Conservation (phyloP, 1,284 basidiomycete genomes). For the Meripilus lineatus region DNA sequence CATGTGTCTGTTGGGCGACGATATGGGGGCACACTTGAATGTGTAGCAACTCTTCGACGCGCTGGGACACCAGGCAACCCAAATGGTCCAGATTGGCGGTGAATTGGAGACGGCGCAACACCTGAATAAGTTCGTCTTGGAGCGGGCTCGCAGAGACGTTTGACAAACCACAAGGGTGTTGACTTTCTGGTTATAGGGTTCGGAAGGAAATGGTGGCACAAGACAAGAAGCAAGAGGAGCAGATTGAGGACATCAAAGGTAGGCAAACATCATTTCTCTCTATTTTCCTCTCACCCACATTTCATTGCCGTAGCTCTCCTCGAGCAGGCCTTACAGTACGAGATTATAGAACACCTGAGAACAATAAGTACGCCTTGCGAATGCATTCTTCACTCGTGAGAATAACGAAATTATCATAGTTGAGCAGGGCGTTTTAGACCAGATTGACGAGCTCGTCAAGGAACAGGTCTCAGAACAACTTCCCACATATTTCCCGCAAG, state of each 20-base stretch:
- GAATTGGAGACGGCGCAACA: constrained; percentile 25
- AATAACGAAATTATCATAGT: constrained; percentile 25
- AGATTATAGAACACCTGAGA: constrained; percentile 40
- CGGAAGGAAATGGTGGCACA: constrained; percentile 36
- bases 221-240: constrained; percentile 37
- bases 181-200: constrained; percentile 30
- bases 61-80: constrained; percentile 29
- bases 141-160: background rate
- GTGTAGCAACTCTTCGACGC: constrained; percentile 29
- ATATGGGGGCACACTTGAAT: background rate
- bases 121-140: constrained; percentile 19
- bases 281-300: background rate
- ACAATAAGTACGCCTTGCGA: constrained; percentile 32
- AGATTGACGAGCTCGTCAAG: constrained; percentile 44
- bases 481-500: constrained; percentile 38
- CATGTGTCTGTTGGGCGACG: background rate
- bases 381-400: background rate
- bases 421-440: constrained; percentile 36
- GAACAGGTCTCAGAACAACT: constrained; percentile 41
- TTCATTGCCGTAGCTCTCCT: constrained; percentile 34
- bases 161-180: background rate
- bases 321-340: constrained; percentile 37
- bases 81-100: constrained; percentile 27
- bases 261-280: constrained; percentile 7
- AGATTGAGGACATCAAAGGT: constrained; percentile 46